A percentile compares a stretch with the other conserved stretches of the same genome.
phyloP scores from a whole-genome alignment of 768 basidiomycete species.

The Infundibulicybe gibba region DNA sequence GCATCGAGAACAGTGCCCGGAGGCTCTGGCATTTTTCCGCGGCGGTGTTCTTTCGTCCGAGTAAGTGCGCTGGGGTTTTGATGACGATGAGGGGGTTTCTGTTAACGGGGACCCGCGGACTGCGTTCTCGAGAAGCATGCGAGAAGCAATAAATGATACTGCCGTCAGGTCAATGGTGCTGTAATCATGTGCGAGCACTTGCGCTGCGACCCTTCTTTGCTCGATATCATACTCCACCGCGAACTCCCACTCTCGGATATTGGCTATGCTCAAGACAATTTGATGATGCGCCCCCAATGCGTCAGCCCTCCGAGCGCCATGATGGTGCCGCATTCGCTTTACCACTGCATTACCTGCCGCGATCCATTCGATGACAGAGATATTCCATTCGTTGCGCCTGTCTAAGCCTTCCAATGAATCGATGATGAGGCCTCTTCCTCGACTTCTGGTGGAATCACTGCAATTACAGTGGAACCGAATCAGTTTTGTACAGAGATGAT shows the following conservation, averaged over 20 bases:
- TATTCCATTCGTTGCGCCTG: conserved; percentile 10
- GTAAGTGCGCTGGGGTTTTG: not conserved
- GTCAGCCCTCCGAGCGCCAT: conserved; percentile 9
- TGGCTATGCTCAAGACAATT: conserved; percentile 2
- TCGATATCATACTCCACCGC: conserved; percentile 18
- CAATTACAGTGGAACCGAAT: too few relatives aligned
- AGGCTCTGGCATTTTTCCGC: not conserved
- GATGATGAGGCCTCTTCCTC: conserved; percentile 7
- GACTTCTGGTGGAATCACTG: not conserved
- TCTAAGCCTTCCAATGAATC: conserved; percentile 12
- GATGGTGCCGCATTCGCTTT: conserved; percentile 4
- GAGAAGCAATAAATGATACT: conserved; percentile 4
- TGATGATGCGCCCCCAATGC: conserved; percentile 9
- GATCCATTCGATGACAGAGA: conserved; percentile 12
- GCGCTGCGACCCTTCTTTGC: conserved; percentile 11
- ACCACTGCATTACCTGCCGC: conserved; percentile 3
- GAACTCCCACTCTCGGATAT: conserved; percentile 7
- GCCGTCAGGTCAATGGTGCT: conserved; percentile 5
- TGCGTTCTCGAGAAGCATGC: too few relatives aligned
- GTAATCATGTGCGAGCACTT: conserved; percentile 11
- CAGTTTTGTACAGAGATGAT: too few relatives aligned
- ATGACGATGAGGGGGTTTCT: not conserved
- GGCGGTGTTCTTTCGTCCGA: not conserved
- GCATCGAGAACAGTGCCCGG: conserved; percentile 22
- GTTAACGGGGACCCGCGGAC: too few relatives aligned